Percentiles rank a stretch among this genome's conserved stretches.
These are phyloP conservation scores for Oehlia diaphana DNA, from an alignment of 192 early-diverging fungal species.

Conservation along the genomic window DNA sequence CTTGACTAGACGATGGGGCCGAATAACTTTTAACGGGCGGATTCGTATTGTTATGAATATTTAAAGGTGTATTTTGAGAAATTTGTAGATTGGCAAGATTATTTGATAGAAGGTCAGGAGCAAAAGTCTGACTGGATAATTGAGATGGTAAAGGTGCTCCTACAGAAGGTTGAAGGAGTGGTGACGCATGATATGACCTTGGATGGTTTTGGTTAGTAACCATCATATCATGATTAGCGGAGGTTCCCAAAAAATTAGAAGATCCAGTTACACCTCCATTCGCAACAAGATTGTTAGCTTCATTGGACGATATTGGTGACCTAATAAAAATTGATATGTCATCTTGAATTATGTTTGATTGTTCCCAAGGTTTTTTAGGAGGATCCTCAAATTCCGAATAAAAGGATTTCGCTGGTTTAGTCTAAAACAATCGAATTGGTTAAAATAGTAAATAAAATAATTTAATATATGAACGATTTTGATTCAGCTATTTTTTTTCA, in stretches of 20 bases:
- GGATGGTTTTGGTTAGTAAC: not conserved
- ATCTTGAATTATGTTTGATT: slow-evolving; percentile 45
- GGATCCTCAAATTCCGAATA: slow-evolving; percentile 67
- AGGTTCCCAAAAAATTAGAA: not conserved
- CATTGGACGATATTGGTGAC: not conserved
- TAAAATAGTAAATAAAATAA: no score
- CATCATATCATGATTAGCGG: not conserved
- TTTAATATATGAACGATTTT: no score
- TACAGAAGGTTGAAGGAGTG: not conserved
- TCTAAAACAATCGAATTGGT: not conserved
- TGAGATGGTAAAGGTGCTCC: not conserved
- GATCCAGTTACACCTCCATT: not conserved
- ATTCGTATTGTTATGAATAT: not conserved
- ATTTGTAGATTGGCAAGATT: not conserved
- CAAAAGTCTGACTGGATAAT: not conserved
- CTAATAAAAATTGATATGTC: slow-evolving; percentile 53
- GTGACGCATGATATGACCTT: not conserved
- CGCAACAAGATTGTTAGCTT: not conserved
- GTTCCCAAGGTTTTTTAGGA: slow-evolving; percentile 63
- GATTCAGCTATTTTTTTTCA: no score
- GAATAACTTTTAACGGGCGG: not conserved
- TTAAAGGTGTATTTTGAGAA: slow-evolving; percentile 6
- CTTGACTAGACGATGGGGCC: not conserved
- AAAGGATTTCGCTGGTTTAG: slow-evolving; percentile 34
- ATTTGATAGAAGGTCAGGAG: slow-evolving; percentile 6